A percentile compares a stretch with the other conserved stretches of the same genome.
Evolutionary conservation across 2,329 filamentous ascomycete genomes (phyloP).

Genomic region (Colletotrichum horii): DNA sequence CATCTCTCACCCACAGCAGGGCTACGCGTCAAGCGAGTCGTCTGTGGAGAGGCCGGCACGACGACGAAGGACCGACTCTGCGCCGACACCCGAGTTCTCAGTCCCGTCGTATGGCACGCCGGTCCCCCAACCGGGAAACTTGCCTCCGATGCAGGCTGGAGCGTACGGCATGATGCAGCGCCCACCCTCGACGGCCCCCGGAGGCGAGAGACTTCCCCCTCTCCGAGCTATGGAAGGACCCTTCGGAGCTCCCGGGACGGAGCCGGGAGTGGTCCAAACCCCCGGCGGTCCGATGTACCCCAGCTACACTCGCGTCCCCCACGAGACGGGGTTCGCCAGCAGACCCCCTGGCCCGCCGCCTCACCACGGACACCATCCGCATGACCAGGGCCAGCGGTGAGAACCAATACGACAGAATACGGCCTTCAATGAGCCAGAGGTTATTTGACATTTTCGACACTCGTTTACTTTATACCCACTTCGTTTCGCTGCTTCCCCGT

Average conservation of each 20-base stretch:
- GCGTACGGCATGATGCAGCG: slow-evolving; percentile 41
- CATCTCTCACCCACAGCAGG: slow-evolving; percentile 26
- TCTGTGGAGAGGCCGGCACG: slow-evolving; percentile 51
- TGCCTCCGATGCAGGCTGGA: slow-evolving; percentile 47
- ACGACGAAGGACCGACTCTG: slow-evolving; percentile 49
- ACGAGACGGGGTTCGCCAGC: slow-evolving; percentile 23
- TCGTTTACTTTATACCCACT: slow-evolving; percentile 16
- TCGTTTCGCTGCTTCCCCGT: slow-evolving; percentile 4
- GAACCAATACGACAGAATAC: slow-evolving; percentile 2
- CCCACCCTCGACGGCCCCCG: slow-evolving; percentile 40
- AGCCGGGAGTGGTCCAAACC: neutral
- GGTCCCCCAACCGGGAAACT: slow-evolving; percentile 35
- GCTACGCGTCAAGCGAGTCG: slow-evolving; percentile 45
- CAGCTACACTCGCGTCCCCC: slow-evolving; percentile 19
- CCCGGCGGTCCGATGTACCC: slow-evolving; percentile 16
- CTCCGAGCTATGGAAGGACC: slow-evolving; percentile 49
- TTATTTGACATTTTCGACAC: neutral
- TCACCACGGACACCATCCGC: slow-evolving; percentile 2
- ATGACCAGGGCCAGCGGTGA: slow-evolving; percentile 12
- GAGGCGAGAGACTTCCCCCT: slow-evolving; percentile 52
- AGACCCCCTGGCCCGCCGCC: neutral
- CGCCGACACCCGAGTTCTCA: slow-evolving; percentile 46
- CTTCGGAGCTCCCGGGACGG: slow-evolving; percentile 1
- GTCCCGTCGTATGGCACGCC: slow-evolving; percentile 44
- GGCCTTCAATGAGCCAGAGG: neutral